A percentile compares a stretch with the other conserved stretches of the same genome.
These are phyloP conservation scores for Alternaria metachromatica DNA, from an alignment of 2,329 filamentous ascomycete species.

Conservation along the genomic window DNA sequence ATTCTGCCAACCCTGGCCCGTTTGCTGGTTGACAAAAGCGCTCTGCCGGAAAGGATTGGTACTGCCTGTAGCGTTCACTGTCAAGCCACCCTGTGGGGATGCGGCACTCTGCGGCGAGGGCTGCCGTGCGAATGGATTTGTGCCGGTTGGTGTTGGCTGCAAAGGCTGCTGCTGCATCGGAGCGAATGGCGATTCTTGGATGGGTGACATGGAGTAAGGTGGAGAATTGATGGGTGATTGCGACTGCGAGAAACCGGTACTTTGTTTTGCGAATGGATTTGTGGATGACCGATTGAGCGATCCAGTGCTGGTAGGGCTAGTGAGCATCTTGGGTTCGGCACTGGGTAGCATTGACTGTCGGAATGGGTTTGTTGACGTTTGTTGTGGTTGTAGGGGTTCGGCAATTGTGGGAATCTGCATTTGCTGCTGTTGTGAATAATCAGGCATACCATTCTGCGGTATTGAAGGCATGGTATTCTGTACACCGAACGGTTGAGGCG, in stretches of 20 bases:
- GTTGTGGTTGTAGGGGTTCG: constrained; percentile 55
- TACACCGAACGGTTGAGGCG: constrained; percentile 64
- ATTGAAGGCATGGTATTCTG: constrained; percentile 55
- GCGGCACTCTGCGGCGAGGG: constrained; percentile 49
- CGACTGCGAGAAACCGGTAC: constrained; percentile 37
- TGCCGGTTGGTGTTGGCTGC: constrained; percentile 69
- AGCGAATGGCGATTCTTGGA: constrained; percentile 43
- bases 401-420: constrained; percentile 42
- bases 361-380: constrained; percentile 86
- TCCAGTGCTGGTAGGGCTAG: constrained; percentile 45
- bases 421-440: constrained; percentile 52
- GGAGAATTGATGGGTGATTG: constrained; percentile 35
- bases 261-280: constrained; percentile 82
- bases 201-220: constrained; percentile 34
- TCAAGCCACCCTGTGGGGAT: constrained; percentile 49
- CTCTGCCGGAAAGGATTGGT: constrained; percentile 96
- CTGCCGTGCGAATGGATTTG: constrained; percentile 73
- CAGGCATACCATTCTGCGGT: constrained; percentile 57
- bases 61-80: constrained; percentile 80
- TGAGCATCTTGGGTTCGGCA: constrained; percentile 39
- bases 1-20: constrained; percentile 87
- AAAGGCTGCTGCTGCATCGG: constrained; percentile 49
- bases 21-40: constrained; percentile 86
- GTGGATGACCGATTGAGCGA: constrained; percentile 69
- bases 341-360: constrained; percentile 79